phyloP scores from a whole-genome alignment of 805 yeast species.

The Saturnispora silvae region DNA sequence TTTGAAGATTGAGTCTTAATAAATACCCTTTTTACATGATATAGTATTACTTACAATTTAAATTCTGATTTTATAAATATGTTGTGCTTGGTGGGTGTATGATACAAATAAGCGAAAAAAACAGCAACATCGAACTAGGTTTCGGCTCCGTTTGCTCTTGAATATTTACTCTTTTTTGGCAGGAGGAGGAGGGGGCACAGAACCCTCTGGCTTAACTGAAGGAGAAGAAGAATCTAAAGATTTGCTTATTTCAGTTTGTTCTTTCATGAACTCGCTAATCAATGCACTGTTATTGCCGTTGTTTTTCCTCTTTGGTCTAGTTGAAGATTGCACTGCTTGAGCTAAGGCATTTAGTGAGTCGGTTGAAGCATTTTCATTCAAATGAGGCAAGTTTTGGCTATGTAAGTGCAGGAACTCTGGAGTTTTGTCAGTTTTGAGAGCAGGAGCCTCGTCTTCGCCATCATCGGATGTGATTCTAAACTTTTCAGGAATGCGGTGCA shows the following conservation, averaged over 20 bases:
- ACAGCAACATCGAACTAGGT: too few species aligned
- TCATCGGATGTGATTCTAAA: constrained; percentile 11
- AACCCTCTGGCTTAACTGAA: background rate
- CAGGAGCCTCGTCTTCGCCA: background rate
- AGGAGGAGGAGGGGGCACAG: background rate
- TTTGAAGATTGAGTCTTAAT: constrained; percentile 24
- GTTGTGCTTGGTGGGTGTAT: too few species aligned
- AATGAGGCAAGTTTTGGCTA: background rate
- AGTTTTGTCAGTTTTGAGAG: constrained; percentile 1
- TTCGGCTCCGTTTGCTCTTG: too few species aligned
- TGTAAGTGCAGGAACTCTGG: constrained; percentile 3
- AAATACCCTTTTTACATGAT: too few species aligned
- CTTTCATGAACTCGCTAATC: constrained; percentile 30
- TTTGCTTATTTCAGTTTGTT: constrained; percentile 32
- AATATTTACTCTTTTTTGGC: background rate
- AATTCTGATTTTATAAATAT: too few species aligned
- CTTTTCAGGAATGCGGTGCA: constrained; percentile 65
- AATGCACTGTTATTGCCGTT: constrained; percentile 18
- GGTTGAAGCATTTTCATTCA: background rate
- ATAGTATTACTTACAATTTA: too few species aligned
- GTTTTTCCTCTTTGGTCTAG: constrained; percentile 6
- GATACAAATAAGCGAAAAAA: too few species aligned
- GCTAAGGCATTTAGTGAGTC: constrained; percentile 2
- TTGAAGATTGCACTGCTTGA: background rate
- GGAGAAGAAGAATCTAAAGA: constrained; percentile 23